Evolutionary conservation across 148 eudicot genomes (phyloP).

Genomic region (Cornus controversa): DNA sequence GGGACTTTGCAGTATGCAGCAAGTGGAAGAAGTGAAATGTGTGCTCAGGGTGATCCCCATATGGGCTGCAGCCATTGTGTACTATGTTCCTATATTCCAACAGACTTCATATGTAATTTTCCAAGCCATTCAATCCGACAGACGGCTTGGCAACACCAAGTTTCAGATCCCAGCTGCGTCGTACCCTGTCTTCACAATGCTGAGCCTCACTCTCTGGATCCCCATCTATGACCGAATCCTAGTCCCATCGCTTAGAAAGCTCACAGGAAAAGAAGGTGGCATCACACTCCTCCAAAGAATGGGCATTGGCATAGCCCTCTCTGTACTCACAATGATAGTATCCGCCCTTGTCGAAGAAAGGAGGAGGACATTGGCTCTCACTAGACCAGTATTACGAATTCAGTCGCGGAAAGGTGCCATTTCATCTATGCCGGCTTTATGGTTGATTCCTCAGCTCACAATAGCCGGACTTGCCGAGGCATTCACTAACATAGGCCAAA

Average conservation of each 20-base stretch:
- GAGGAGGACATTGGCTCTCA: slow-evolving; percentile 48
- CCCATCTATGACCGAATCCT: slow-evolving; percentile 60
- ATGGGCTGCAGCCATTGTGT: slow-evolving; percentile 60
- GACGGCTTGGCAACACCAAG: slow-evolving; percentile 34
- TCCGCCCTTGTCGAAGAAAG: slow-evolving; percentile 56
- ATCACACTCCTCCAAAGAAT: slow-evolving; percentile 77
- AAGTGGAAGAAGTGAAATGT: slow-evolving; percentile 76
- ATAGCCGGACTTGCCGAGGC: slow-evolving; percentile 72
- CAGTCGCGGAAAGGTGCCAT: slow-evolving; percentile 45
- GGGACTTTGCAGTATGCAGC: slow-evolving; percentile 65
- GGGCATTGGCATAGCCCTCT: slow-evolving; percentile 65
- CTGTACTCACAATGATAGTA: slow-evolving; percentile 40
- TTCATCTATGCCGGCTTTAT: slow-evolving; percentile 71
- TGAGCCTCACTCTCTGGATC: slow-evolving; percentile 45
- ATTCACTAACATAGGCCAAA: slow-evolving; percentile 59
- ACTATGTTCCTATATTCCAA: slow-evolving; percentile 40
- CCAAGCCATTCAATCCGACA: slow-evolving; percentile 71
- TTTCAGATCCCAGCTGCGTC: slow-evolving; percentile 74
- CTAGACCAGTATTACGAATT: slow-evolving; percentile 42
- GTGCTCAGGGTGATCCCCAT: slow-evolving; percentile 59
- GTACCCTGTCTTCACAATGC: slow-evolving; percentile 62
- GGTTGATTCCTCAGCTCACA: slow-evolving; percentile 61
- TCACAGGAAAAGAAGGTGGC: slow-evolving; percentile 64
- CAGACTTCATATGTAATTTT: slow-evolving; percentile 49
- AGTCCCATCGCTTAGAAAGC: slow-evolving; percentile 48